Base-by-base conservation (phyloP, 2,329 filamentous ascomycete genomes). In the Colletotrichum spaethianum region DNA sequence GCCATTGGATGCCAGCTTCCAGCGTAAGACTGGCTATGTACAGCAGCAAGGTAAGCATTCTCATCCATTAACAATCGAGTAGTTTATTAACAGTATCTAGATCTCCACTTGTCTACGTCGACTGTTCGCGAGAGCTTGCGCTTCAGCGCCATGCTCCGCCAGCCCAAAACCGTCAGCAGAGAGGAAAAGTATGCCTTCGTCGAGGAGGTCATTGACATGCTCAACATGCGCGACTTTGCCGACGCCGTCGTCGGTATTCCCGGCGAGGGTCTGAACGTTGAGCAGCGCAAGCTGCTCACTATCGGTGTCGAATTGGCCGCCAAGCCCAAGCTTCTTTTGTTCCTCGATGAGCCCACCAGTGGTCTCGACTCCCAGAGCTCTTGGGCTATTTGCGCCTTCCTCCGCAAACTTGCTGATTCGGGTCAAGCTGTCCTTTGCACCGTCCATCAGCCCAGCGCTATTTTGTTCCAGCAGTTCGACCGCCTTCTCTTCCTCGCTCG, bases 141-240 rank as follows among this genome's bases (percentile, higher is more conserved):
- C 0, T 90, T 90, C 79, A 88, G 86, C 42, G 88, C 88, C n/a
- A 80, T 88, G 77, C 83, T 91, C 3, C 84, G 89, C 11, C 90
- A 92, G 73, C 89, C 90, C 0, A 82, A 83, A 60, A 79, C 81
- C 0, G 86, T 90, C 11, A 86, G 84, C 77, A 86, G 83, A 55
- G 66, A 86, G 50, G 90, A 92, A 76, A 92, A 92, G 79, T 85
- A 86, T 72, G 86, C 81, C 0, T 92, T 90, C 62, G 90, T 92
- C 5, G 90, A 92, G 73, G 86, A 90, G 52, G 89, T 92, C 26
- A 91, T 92, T 76, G 86, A 87, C 78, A 89, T 93, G 84, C 84
- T 93, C 31, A 88, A 90, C 78, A 92, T 93, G 90, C 82, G 88
- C 36, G 90, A 92, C 64, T 93, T 91, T 69, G 89, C 90, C 16